Evolutionary conservation across 495 filamentous ascomycete genomes (phyloP), one percentile per base, ranked within the genome.

Genomic region (Articulospora tetracladia): DNA sequence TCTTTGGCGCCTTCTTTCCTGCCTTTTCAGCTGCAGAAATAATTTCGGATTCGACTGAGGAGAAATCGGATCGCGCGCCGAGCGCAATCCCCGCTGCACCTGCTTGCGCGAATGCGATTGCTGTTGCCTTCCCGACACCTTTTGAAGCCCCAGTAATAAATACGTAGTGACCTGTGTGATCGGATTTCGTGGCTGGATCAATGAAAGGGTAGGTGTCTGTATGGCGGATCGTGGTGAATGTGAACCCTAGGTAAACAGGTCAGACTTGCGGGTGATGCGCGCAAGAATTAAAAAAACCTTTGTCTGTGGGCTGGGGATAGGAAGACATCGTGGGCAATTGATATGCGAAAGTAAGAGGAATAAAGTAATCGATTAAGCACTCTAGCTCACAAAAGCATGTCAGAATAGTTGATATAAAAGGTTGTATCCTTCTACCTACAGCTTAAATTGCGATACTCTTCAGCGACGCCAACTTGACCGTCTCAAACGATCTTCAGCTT

Each of bases 61-160:
- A 63, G n/a, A 73, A 66, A 39, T 67, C 63, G 6, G 72, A 74
- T 26, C 83, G 76, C 3, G 79, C 83, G 10, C 69, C 76, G 13
- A 84, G 61, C 3, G 70, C 59, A 20, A 68, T 65, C 11, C 50
- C 30, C 22, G 59, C 53, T 1, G 63, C 63, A 10, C 81, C 80
- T 11, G 78, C 76, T 44, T 69, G 72, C 0, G 78, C 79, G 59
- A 70, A 82, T 15, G 76, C 69, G 44, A 76, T 54, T 0, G 75
- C 73, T 20, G 71, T 80, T 2, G 72, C 73, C 3, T 62, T 68
- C 7, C 81, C 80, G 32, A 84, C 70, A 8, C 80, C 79, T 41
- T 72, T 76, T n/a, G 73, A 76, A 0, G 77, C 80, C 1, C 80
- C 79, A 8, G 71, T 79, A 55, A 83, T 74, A 58, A 83, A 67